Percentiles rank a stretch among this genome's conserved stretches.
Conservation (phyloP, 495 filamentous ascomycete species). For the Penicillium samsonianum region DNA sequence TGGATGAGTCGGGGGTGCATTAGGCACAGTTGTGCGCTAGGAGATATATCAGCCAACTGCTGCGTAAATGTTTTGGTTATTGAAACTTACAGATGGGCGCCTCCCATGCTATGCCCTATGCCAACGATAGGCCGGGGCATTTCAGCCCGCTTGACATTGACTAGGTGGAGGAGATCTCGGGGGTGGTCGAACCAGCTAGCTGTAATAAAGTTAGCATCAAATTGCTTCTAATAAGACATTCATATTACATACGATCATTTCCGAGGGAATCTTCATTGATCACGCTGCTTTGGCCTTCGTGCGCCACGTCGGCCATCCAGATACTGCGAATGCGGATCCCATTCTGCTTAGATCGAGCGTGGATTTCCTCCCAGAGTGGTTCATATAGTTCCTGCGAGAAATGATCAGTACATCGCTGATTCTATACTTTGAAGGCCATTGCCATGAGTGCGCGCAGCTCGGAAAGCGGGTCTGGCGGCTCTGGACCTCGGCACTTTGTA, state of each 20-base stretch:
- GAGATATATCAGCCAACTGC: slow-evolving; percentile 11
- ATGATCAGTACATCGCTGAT: slow-evolving; percentile 4
- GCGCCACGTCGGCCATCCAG: slow-evolving; percentile 82
- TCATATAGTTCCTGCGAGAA: slow-evolving; percentile 75
- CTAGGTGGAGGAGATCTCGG: slow-evolving; percentile 82
- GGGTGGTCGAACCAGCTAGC: slow-evolving; percentile 85
- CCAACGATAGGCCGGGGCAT: slow-evolving; percentile 91
- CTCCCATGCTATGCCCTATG: slow-evolving; percentile 89
- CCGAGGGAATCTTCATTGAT: slow-evolving; percentile 74
- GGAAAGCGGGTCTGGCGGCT: background rate
- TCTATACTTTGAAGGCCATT: background rate
- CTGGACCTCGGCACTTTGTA: background rate
- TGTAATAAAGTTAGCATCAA: slow-evolving; percentile 32
- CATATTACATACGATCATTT: slow-evolving; percentile 66
- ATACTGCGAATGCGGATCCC: slow-evolving; percentile 75
- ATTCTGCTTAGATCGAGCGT: slow-evolving; percentile 49
- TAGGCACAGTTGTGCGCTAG: slow-evolving; percentile 58
- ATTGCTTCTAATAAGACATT: background rate
- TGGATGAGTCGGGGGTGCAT: slow-evolving; percentile 82
- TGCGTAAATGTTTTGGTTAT: background rate
- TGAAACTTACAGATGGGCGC: slow-evolving; percentile 56
- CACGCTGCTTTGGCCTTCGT: slow-evolving; percentile 73
- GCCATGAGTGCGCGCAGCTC: slow-evolving; percentile 1
- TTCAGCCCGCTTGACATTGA: slow-evolving; percentile 77
- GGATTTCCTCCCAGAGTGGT: slow-evolving; percentile 79